Base-by-base conservation (phyloP, 495 filamentous ascomycete species). In the Aspergillus heteromorphus region DNA sequence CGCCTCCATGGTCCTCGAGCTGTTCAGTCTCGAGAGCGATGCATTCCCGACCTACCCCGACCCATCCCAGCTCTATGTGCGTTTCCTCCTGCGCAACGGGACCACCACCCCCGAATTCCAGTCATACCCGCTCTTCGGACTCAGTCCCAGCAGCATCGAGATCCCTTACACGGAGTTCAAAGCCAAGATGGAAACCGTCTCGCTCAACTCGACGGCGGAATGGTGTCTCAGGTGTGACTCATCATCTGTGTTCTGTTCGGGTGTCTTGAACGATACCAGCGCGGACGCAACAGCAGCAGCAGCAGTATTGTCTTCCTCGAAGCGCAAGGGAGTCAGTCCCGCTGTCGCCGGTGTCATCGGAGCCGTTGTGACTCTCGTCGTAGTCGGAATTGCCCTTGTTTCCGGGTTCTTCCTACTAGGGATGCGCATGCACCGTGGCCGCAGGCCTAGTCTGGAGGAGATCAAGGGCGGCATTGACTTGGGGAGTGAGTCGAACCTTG, bases 1-100 rank as follows among this genome's bases (percentile, higher is more conserved):
- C 10, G 81, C 82, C 21, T 79, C 83, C 25, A 79, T 92, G 65
- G 70, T 79, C 4, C 86, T 92, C 55, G 90, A 95, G 72, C 77
- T 95, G 7, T 85, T 87, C 60, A 90, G 87, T 56, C 65, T 75
- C 14, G 72, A 68, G 67, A 80, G 69, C 62, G 73, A 56, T 55
- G 64, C 55, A 4, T 55, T 67, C 20, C 64, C 59, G 14, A 64
- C 56, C 65, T 86, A 77, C 56, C 85, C 87, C 0, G 61, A 63
- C 29, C 57, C 65, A 6, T 70, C 79, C 17, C 76, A 89, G 40
- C 75, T 92, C 34, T 82, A 75, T 55, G 85, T 95, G 25, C 83
- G 90, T 36, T 91, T 92, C 71, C 69, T 88, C 10, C 83, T 92
- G 67, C 79, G 83, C 60, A 95, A 95, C 65, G 87, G 87, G 40